phyloP scores from a whole-genome alignment of 495 filamentous ascomycete genomes.

The Jackrogersella minutella region DNA sequence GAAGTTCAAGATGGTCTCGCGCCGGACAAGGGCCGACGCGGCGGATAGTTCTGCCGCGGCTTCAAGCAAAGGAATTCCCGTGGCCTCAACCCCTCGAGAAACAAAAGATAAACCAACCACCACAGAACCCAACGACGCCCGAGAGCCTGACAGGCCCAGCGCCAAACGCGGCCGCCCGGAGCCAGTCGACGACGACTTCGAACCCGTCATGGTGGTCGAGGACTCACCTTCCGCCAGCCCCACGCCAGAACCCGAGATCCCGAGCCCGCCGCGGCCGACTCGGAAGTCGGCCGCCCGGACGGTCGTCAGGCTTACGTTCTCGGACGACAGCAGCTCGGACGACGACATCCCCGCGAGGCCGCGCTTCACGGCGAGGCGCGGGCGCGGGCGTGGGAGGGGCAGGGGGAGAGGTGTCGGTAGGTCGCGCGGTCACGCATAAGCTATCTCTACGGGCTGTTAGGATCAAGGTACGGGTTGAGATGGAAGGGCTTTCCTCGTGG shows the following conservation, averaged over 20 bases:
- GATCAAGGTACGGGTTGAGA: neutral
- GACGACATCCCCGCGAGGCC: conserved; percentile 14
- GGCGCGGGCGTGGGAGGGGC: conserved; percentile 34
- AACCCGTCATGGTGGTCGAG: conserved; percentile 42
- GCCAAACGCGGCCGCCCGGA: conserved; percentile 32
- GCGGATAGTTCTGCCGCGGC: conserved; percentile 27
- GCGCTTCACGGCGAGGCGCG: conserved; percentile 14
- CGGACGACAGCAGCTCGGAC: conserved; percentile 14
- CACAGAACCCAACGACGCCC: neutral
- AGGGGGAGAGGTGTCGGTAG: conserved; percentile 26
- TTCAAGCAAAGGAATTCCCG: conserved; percentile 21
- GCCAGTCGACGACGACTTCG: conserved; percentile 46
- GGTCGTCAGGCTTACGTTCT: conserved; percentile 29
- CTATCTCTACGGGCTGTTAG: no score
- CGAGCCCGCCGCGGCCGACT: neutral
- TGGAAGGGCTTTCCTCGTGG: no score
- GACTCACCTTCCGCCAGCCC: conserved; percentile 34
- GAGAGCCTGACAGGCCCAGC: conserved; percentile 17
- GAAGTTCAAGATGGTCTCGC: conserved; percentile 52
- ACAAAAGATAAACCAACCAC: neutral
- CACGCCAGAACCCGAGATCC: conserved; percentile 25
- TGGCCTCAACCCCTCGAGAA: conserved; percentile 3
- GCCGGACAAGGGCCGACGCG: conserved; percentile 31
- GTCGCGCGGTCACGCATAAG: conserved; percentile 11
- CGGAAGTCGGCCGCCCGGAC: conserved; percentile 32